phyloP scores from a whole-genome alignment of 805 yeast genomes.

The Kregervanrija fluxuum region DNA sequence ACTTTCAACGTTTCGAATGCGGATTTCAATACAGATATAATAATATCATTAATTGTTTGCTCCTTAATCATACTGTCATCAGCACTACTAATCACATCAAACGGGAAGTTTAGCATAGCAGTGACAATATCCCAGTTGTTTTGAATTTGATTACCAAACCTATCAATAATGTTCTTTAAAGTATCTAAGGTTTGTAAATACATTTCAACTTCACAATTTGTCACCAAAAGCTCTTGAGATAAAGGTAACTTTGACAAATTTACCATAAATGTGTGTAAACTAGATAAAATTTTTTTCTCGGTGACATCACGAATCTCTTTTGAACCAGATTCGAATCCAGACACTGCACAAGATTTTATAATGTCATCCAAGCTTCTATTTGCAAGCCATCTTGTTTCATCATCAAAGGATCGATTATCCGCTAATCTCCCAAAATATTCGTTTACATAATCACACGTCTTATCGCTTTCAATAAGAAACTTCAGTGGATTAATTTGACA shows the following conservation, averaged over 20 bases:
- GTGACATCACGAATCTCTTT: conserved; percentile 18
- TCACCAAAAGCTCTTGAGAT: conserved; percentile 36
- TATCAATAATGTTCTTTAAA: conserved; percentile 66
- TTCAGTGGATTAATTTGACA: conserved; percentile 45
- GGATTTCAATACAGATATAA: conserved; percentile 46
- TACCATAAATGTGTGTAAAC: conserved; percentile 39
- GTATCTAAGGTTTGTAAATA: conserved; percentile 55
- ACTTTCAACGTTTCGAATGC: conserved; percentile 80
- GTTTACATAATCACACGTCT: conserved; percentile 43
- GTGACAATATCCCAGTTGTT: conserved; percentile 69
- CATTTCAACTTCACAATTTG: conserved; percentile 61
- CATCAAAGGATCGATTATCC: conserved; percentile 34
- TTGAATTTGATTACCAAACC: conserved; percentile 56
- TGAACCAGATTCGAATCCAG: conserved; percentile 29
- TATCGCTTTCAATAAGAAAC: conserved; percentile 35
- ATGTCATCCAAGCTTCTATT: conserved; percentile 47
- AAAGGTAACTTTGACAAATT: conserved; percentile 31
- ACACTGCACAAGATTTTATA: conserved; percentile 32
- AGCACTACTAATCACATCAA: conserved; percentile 32
- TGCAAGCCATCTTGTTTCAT: conserved; percentile 40
- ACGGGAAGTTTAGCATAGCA: conserved; percentile 52
- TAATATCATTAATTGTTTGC: conserved; percentile 38
- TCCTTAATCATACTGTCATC: conserved; percentile 17
- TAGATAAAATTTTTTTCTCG: conserved; percentile 41
- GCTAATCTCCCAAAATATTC: conserved; percentile 40